Base-by-base conservation (phyloP, 768 basidiomycete genomes). In the Arthromyces matolae region DNA sequence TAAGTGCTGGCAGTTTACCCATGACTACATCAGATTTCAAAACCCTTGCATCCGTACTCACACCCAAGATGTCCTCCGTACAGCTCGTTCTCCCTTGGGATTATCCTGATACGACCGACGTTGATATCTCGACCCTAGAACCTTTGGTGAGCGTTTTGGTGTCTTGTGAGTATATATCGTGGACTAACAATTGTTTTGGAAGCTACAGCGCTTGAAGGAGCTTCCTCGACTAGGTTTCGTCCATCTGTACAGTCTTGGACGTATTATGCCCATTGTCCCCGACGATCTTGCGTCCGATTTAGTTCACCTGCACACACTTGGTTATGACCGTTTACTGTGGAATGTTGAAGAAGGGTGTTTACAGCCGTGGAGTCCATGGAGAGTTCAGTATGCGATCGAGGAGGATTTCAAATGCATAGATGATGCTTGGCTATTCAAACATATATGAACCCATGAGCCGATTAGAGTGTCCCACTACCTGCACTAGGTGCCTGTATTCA, bases 371-470 rank as follows among this genome's bases (percentile, higher is more conserved):
- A 63, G 68, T 10, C 62, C 69, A 33, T 71, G 70, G 70, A 68
- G 58, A 50, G 64, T 70, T 44, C 71, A 70, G 53, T 72, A 67
- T 47, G 65, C 63, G 45, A 55, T 63, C 7, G 67, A 67, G 35
- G 69, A 68, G 37, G 72, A 72, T 47, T 72, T 74, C 46, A 38
- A 54, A 1, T 61, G 55, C 49, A 37, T 47, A 4, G 72, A 72
- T 50, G 59, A 71, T 38, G 64, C 64, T 29, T 74, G 72, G 72
- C 56, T 74, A 36, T 69, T 71, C 60, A 63, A 65, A 49, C 70
- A 71, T 44, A 38, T 51, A 32, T 20, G 23, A 29, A n/a, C n/a
- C n/a, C n/a, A n/a, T n/a, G n/a, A n/a, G n/a, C n/a, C n/a, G n/a
- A n/a, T n/a, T n/a, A n/a, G n/a, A n/a, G n/a, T n/a, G n/a, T n/a